Base-by-base conservation (phyloP, 768 basidiomycete genomes). In the Hydnum rufescens region DNA sequence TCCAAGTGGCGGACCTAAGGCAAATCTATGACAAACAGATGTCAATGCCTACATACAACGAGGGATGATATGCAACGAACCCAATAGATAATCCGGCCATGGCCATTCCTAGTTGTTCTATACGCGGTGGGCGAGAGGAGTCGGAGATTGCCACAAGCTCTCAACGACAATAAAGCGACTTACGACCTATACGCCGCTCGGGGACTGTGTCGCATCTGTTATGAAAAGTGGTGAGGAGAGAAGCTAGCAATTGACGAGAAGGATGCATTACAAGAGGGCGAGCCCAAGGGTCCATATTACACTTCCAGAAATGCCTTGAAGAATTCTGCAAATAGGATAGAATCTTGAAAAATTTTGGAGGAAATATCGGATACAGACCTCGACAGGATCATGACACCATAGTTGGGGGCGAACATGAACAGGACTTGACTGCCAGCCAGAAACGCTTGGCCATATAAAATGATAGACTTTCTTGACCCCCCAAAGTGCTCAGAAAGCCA, bases 81-180 rank as follows among this genome's bases (percentile, higher is more conserved):
- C 78, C 77, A 26, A 75, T 53, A 16, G 75, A 71, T 36, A 77
- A 60, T 8, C 77, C 76, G 4, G 67, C 64, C 71, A 79, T 77
- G 3, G 75, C 73, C 31, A 77, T 63, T 0, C 79, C 78, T 19
- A 80, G 64, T 58, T 80, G 78, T 54, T 70, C 77, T 74, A 48
- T 3, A 13, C 16, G 4, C 28, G 4, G n/a, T 19, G 34, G 19
- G 8, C 8, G 19, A 8, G 8, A 6, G 4, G 28, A 6, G 34
- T 8, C 8, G 34, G 8, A 8, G 19, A 39, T 39, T 39, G 34
- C 19, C 34, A 8, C 19, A 8, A 39, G 8, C 19, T 8, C 19
- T 8, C 8, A 8, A 39, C 8, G 34, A 39, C 34, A n/a, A n/a
- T 39, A 19, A 8, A 8, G 8, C 19, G 8, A 39, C 34, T 39